Evolutionary conservation across 768 basidiomycete genomes (phyloP), one percentile per base, ranked within the genome.

Genomic region (Tubosaeta sp.): DNA sequence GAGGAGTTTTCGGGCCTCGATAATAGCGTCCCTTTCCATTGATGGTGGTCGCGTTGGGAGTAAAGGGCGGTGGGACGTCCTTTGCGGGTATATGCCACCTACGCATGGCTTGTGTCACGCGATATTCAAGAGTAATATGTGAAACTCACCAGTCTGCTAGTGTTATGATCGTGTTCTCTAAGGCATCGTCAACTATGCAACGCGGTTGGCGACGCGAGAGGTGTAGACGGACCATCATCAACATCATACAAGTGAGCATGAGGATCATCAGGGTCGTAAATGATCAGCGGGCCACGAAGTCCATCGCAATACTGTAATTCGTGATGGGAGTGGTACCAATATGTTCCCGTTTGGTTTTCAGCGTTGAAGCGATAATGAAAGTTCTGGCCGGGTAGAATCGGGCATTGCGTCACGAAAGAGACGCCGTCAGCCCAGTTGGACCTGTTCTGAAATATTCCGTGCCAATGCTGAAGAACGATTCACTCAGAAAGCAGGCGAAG

Each of bases 301-400:
- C 75, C 73, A 32, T 76, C 75, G 40, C 76, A 75, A 21, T 66
- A 69, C 56, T 76, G 75, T 13, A 63, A 57, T 5, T 51, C 52
- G 25, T 69, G 55, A 53, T 77, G 76, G 22, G 73, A 73, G 50
- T 77, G 76, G 44, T 76, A 77, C 77, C 77, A 79, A 49, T 67
- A 79, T 0, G 75, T 78, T 6, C 77, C 78, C 2, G 73, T 63
- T 49, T 76, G 73, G 25, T 66, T 59, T 14, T 59, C 46, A 39
- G 61, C 60, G n/a, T 60, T 63, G 61, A 78, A 77, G 31, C 69
- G 63, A 53, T 78, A 76, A 30, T 66, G 51, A 57, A 76, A 78
- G 6, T 65, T 68, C 14, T 71, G 55, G 12, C 66, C 65, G 1
- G 70, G 66, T 18, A 59, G 61, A 19, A 76, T 76, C 13, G 76